Evolutionary conservation across 208 protist species (phyloP).

Genomic region (Entamoeba invadens): DNA sequence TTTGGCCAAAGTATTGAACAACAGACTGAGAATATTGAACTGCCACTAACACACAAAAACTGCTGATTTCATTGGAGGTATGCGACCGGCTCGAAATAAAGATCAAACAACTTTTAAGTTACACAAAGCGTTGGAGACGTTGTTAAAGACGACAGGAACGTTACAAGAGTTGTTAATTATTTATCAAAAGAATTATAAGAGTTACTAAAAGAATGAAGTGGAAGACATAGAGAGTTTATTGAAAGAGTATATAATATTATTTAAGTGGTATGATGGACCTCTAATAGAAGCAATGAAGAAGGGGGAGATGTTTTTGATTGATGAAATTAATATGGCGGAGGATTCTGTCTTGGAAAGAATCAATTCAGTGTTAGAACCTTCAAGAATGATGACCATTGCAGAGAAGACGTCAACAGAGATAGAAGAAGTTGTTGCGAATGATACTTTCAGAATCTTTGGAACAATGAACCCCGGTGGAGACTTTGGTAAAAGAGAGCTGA

Average conservation of each 20-base stretch:
- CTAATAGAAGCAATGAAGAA: constrained; percentile 86
- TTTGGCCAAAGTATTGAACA: constrained; percentile 7
- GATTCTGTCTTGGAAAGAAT: constrained; percentile 98
- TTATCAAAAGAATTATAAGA: background rate
- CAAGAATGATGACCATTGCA: background rate
- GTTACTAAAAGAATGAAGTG: background rate
- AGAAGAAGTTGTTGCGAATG: constrained; percentile 41
- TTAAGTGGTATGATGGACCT: constrained; percentile 94
- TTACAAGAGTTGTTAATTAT: constrained; percentile 6
- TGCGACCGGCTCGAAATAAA: constrained; percentile 43
- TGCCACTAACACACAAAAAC: constrained; percentile 99
- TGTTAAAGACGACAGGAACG: background rate
- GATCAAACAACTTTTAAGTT: constrained; percentile 33
- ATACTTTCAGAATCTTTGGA: constrained; percentile 81
- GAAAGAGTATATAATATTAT: constrained; percentile 50
- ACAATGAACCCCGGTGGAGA: constrained; percentile 99
- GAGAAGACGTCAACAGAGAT: background rate
- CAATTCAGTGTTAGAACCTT: constrained; percentile 96
- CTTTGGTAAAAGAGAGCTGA: constrained; percentile 99
- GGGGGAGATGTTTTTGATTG: constrained; percentile 90
- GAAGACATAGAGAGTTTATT: background rate
- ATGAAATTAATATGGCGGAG: constrained; percentile 97
- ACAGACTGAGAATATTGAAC: constrained; percentile 81
- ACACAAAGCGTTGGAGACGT: constrained; percentile 15
- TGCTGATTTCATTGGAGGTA: constrained; percentile 79